A percentile compares a stretch with the other conserved stretches of the same genome.
Conservation (phyloP, 768 basidiomycete species). For the Podaxis sp. region DNA sequence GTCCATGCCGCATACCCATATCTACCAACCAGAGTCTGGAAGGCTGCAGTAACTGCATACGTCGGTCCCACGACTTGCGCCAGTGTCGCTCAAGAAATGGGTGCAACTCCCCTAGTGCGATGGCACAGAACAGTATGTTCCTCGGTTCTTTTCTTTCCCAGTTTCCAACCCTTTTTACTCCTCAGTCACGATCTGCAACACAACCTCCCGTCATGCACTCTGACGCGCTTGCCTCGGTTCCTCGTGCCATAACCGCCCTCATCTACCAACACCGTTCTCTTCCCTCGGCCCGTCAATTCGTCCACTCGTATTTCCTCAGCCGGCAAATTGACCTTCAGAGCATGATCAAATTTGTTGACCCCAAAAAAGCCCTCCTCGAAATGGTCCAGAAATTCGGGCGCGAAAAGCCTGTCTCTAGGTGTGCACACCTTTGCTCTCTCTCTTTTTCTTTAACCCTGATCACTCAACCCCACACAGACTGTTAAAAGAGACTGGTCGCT, state of each 20-base stretch:
- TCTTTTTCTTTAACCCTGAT: slow-evolving; percentile 3
- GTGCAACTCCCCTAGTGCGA: slow-evolving; percentile 70
- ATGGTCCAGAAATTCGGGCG: slow-evolving; percentile 75
- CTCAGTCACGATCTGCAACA: slow-evolving; percentile 45
- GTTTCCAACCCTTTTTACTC: background rate
- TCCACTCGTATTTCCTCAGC: slow-evolving; percentile 83
- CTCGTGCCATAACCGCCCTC: slow-evolving; percentile 83
- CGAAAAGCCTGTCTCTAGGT: slow-evolving; percentile 69
- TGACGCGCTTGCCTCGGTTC: slow-evolving; percentile 88
- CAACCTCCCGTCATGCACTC: slow-evolving; percentile 61
- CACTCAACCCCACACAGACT: slow-evolving; percentile 45
- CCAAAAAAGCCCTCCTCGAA: slow-evolving; percentile 65
- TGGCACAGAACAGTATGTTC: slow-evolving; percentile 75
- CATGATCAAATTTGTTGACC: slow-evolving; percentile 36
- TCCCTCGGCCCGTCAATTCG: slow-evolving; percentile 82
- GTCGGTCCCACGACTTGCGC: slow-evolving; percentile 86
- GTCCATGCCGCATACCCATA: slow-evolving; percentile 81
- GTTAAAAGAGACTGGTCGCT: slow-evolving; percentile 90
- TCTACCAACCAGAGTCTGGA: slow-evolving; percentile 87
- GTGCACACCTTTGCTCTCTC: slow-evolving; percentile 31
- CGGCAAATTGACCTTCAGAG: slow-evolving; percentile 73
- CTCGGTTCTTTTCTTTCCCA: background rate
- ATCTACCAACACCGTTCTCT: slow-evolving; percentile 89
- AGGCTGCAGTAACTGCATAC: slow-evolving; percentile 89
- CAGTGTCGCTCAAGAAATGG: slow-evolving; percentile 83